These are phyloP conservation scores for Scortechinia acanthostroma DNA, from an alignment of 2,329 filamentous ascomycete species.

Conservation along the genomic window DNA sequence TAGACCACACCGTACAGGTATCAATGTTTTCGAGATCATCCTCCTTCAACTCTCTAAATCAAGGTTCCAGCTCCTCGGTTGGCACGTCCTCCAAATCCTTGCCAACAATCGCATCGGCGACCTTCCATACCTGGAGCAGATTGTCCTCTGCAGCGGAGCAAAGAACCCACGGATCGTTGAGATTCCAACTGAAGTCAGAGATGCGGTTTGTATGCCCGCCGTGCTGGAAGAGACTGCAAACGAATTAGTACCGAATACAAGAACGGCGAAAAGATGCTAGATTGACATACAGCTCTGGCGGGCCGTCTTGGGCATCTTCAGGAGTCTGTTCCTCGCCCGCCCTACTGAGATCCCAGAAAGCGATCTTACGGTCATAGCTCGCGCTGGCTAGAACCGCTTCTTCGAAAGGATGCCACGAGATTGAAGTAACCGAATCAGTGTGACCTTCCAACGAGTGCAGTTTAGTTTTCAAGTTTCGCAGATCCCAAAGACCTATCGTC, in stretches of 20 bases:
- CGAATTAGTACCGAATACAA: conserved; percentile 10
- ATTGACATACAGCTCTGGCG: conserved; percentile 76
- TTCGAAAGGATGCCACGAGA: conserved; percentile 92
- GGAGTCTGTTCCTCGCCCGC: conserved; percentile 91
- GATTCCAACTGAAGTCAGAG: conserved; percentile 96
- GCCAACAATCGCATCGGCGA: conserved; percentile 73
- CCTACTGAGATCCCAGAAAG: conserved; percentile 91
- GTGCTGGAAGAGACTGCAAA: conserved; percentile 82
- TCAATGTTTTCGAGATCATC: neutral
- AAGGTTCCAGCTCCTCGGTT: conserved; percentile 69
- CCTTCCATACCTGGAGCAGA: conserved; percentile 88
- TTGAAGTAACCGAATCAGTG: conserved; percentile 79
- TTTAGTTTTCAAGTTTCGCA: conserved; percentile 83
- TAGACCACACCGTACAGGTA: neutral
- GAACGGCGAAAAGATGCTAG: neutral
- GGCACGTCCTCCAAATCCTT: conserved; percentile 71
- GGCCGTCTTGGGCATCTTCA: conserved; percentile 89
- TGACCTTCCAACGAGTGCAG: conserved; percentile 86
- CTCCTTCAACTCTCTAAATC: conserved; percentile 10
- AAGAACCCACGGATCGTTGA: conserved; percentile 92
- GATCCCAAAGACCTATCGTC: conserved; percentile 89
- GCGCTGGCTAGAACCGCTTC: conserved; percentile 81
- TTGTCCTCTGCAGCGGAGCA: conserved; percentile 96
- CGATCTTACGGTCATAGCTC: conserved; percentile 85
- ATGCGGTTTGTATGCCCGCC: conserved; percentile 95